Evolutionary conservation across 176 grass and related monocot genomes (phyloP).

Genomic region (Cocos nucifera): DNA sequence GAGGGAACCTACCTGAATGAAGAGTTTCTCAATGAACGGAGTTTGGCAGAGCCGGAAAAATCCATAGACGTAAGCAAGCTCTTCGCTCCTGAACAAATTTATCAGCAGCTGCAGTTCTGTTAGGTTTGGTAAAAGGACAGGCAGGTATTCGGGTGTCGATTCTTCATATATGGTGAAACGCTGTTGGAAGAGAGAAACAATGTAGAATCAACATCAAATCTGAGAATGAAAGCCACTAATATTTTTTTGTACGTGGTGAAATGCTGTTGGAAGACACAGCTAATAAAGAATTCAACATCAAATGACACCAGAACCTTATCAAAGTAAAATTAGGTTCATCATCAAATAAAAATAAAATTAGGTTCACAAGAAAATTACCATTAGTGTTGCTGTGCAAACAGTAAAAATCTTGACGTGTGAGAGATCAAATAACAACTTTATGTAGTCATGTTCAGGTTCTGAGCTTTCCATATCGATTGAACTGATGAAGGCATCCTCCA

Average conservation of each 20-base stretch:
- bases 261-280: background rate
- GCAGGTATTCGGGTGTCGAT: background rate
- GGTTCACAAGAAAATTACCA: slow-evolving; percentile 6
- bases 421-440: slow-evolving; percentile 7
- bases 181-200: no score
- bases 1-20: no score
- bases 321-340: no score
- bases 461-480: background rate
- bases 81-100: no score
- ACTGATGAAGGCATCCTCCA: slow-evolving; percentile 32
- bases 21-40: no score
- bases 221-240: no score
- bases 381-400: slow-evolving; percentile 26
- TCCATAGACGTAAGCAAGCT: no score
- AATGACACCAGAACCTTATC: background rate
- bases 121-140: slow-evolving; percentile 13
- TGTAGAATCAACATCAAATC: no score
- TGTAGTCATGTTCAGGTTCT: background rate
- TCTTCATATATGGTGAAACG: no score
- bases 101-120: slow-evolving; percentile 14
- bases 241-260: no score
- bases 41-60: no score
- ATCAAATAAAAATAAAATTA: no score
- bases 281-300: background rate
- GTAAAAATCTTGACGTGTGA: slow-evolving; percentile 31